Evolutionary conservation across 1,284 basidiomycete species (phyloP).

Genomic region (Ustilago curta): DNA sequence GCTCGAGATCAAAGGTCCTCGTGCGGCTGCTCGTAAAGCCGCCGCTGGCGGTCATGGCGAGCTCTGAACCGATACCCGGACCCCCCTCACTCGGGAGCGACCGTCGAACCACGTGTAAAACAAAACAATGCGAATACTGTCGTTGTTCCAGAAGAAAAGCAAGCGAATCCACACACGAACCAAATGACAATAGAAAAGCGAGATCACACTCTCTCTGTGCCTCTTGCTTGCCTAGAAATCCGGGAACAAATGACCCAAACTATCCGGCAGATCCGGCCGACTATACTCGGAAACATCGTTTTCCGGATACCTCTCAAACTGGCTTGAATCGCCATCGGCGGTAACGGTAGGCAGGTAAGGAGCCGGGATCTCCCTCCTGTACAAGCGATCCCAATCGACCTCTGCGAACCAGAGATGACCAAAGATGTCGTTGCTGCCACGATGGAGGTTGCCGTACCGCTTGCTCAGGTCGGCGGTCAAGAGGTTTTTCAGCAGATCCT

Average conservation of each 20-base stretch:
- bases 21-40: constrained; percentile 28
- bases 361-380: constrained; percentile 89
- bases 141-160: neutral
- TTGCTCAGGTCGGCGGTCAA: constrained; percentile 90
- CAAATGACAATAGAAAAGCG: neutral
- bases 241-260: constrained; percentile 61
- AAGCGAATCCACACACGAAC: neutral
- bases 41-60: constrained; percentile 13
- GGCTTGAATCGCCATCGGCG: constrained; percentile 70
- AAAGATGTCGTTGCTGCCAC: constrained; percentile 95
- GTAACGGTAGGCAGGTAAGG: constrained; percentile 82
- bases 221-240: constrained; percentile 52
- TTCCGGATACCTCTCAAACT: constrained; percentile 66
- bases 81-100: neutral
- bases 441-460: constrained; percentile 89
- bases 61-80: constrained; percentile 6
- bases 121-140: neutral
- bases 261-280: constrained; percentile 58
- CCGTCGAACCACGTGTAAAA: neutral
- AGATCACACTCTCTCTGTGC: too few relatives aligned
- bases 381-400: constrained; percentile 91
- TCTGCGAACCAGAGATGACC: constrained; percentile 96
- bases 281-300: constrained; percentile 64
- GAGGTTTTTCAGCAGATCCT: constrained; percentile 86
- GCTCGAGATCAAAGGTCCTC: constrained; percentile 47